Evolutionary conservation across 108 stramenopile species (phyloP).

Genomic region (Cyclotella distinguenda): DNA sequence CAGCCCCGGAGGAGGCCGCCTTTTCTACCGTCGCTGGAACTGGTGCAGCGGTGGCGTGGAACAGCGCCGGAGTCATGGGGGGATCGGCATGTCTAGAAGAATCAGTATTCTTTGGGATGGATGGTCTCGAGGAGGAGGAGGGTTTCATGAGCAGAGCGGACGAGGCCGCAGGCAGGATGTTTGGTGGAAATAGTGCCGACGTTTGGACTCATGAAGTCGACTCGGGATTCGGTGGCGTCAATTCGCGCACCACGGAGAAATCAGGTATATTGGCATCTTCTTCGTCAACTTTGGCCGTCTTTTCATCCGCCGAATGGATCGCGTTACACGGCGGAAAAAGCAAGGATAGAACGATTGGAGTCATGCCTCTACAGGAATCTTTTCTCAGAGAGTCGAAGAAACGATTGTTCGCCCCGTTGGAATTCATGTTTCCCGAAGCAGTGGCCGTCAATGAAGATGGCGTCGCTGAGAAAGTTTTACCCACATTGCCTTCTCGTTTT

Average conservation of each 20-base stretch:
- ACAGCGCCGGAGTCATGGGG: constrained; percentile 63
- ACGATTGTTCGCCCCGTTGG: constrained; percentile 69
- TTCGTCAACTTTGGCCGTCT: constrained; percentile 58
- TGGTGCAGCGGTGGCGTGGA: constrained; percentile 20
- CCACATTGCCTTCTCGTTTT: constrained; percentile 72
- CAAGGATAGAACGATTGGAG: constrained; percentile 40
- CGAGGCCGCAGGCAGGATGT: constrained; percentile 37
- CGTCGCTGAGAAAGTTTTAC: constrained; percentile 56
- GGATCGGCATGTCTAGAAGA: constrained; percentile 74
- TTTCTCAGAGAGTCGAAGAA: constrained; percentile 69
- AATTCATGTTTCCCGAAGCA: constrained; percentile 82
- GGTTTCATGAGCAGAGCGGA: constrained; percentile 18
- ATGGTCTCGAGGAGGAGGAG: constrained; percentile 11
- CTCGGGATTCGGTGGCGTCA: constrained; percentile 5
- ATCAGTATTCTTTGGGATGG: constrained; percentile 49
- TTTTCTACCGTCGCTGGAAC: constrained; percentile 28
- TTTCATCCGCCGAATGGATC: constrained; percentile 74
- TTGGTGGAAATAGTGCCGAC: constrained; percentile 46
- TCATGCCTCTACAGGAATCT: constrained; percentile 65
- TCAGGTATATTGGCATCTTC: constrained; percentile 19
- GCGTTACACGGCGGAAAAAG: constrained; percentile 54
- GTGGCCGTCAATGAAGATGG: constrained; percentile 76
- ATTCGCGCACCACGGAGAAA: constrained; percentile 20
- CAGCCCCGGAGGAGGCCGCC: constrained; percentile 43
- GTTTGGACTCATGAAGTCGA: constrained; percentile 48